Conservation (phyloP, 1,139 yeast species). For the Yamadazyma trypodendri region DNA sequence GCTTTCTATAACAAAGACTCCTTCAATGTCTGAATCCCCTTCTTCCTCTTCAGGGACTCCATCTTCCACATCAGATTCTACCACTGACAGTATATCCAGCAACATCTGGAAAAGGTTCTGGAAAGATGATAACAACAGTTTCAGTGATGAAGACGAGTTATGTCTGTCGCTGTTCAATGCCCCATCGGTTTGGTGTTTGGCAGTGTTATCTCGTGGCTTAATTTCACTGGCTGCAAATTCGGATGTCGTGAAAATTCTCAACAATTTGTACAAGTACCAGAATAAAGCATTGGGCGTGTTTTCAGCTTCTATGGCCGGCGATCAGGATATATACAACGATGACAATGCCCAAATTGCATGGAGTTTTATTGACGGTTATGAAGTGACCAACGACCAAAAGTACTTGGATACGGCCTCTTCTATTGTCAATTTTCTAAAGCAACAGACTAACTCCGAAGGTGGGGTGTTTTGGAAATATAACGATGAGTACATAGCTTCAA, state of each 20-base stretch:
- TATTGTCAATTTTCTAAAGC: conserved; percentile 14
- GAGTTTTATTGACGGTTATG: conserved; percentile 28
- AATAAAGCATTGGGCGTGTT: conserved; percentile 20
- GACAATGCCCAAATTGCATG: conserved; percentile 36
- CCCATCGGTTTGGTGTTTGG: conserved; percentile 26
- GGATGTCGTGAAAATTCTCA: conserved; percentile 14
- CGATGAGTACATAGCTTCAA: conserved; percentile 29
- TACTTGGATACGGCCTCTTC: conserved; percentile 19
- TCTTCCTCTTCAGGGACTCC: not conserved
- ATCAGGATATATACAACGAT: conserved; percentile 31
- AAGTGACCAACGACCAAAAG: conserved; percentile 14
- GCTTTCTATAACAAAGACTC: not conserved
- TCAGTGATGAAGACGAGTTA: conserved; percentile 16
- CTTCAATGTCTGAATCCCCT: not conserved
- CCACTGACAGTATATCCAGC: not conserved
- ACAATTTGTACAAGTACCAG: conserved; percentile 15
- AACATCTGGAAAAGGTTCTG: conserved; percentile 16
- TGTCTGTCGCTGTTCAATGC: conserved; percentile 10
- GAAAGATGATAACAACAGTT: conserved; percentile 12
- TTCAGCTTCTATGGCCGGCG: conserved; percentile 26
- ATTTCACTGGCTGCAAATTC: conserved; percentile 5
- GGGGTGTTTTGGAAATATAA: conserved; percentile 31
- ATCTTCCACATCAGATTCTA: not conserved
- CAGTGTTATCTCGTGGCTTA: conserved; percentile 22
- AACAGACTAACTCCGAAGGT: conserved; percentile 24